These are phyloP conservation scores for Fusarium armeniacum DNA, from an alignment of 2,329 filamentous ascomycete species.

Conservation along the genomic window DNA sequence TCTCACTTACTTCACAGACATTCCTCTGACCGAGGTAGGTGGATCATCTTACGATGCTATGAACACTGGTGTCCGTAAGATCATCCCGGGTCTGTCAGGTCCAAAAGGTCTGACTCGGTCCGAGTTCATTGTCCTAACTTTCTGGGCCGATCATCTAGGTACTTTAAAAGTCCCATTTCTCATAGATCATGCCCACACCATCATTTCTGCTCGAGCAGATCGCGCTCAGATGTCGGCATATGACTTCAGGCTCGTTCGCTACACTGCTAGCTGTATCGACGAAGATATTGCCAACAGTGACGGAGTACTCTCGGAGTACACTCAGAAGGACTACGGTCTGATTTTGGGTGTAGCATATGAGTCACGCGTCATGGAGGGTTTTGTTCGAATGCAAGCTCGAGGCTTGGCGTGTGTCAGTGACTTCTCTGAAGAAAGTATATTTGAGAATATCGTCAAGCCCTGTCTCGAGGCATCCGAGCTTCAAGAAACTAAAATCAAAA, in stretches of 20 bases:
- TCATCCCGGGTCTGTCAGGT: neutral
- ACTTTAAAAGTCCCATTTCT: neutral
- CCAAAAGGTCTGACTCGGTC: neutral
- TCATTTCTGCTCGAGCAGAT: neutral
- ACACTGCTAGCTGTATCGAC: neutral
- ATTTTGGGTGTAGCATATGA: neutral
- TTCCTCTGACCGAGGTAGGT: neutral
- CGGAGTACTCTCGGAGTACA: neutral
- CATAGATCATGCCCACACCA: neutral
- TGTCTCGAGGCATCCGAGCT: neutral
- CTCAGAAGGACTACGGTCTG: neutral
- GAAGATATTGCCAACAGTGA: neutral
- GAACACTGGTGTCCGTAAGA: neutral
- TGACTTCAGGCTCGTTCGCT: neutral
- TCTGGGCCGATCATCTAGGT: neutral
- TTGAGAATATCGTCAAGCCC: neutral
- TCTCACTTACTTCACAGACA: neutral
- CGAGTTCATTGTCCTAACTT: neutral
- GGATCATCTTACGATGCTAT: neutral
- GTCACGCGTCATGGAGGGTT: neutral
- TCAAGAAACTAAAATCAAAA: neutral
- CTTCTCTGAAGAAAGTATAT: too few species aligned
- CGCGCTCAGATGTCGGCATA: accelerated
- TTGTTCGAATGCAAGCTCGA: neutral
- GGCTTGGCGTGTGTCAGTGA: neutral